Evolutionary conservation across 1,284 basidiomycete species (phyloP).

Genomic region (Leccinum solheimii): DNA sequence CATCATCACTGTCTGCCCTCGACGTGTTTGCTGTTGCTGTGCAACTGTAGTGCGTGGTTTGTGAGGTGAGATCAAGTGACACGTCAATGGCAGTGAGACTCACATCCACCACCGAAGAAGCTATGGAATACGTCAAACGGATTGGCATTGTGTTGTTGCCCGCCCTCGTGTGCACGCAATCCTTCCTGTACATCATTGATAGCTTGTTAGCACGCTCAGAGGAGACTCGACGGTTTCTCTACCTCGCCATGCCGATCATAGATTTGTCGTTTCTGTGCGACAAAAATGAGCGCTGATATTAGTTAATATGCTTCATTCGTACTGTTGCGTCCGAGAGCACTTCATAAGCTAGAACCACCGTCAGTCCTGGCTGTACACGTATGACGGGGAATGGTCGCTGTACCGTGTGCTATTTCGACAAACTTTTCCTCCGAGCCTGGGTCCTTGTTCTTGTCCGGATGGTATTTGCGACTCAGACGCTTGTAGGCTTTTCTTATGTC

Average conservation of each 20-base stretch:
- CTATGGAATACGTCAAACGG: conserved; percentile 92
- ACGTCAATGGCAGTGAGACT: conserved; percentile 28
- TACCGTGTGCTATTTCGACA: conserved; percentile 86
- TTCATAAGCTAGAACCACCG: conserved; percentile 74
- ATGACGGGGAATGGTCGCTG: conserved; percentile 23
- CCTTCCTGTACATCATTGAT: conserved; percentile 58
- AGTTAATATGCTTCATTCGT: conserved; percentile 10
- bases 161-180: conserved; percentile 82
- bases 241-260: conserved; percentile 93
- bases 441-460: conserved; percentile 93
- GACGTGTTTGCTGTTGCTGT: conserved; percentile 57
- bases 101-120: conserved; percentile 84
- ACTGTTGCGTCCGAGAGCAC: conserved; percentile 82
- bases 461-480: conserved; percentile 84
- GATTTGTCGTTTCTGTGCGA: conserved; percentile 76
- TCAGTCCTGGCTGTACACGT: conserved; percentile 9
- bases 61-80: neutral
- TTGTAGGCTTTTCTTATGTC: conserved; percentile 93
- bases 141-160: conserved; percentile 67
- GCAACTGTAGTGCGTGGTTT: conserved; percentile 11
- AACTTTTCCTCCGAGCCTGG: conserved; percentile 81
- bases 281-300: neutral
- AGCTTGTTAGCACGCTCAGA: conserved; percentile 8
- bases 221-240: conserved; percentile 14
- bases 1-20: conserved; percentile 80